Conservation (phyloP, 345 rosid species). For the Populus deltoides region DNA sequence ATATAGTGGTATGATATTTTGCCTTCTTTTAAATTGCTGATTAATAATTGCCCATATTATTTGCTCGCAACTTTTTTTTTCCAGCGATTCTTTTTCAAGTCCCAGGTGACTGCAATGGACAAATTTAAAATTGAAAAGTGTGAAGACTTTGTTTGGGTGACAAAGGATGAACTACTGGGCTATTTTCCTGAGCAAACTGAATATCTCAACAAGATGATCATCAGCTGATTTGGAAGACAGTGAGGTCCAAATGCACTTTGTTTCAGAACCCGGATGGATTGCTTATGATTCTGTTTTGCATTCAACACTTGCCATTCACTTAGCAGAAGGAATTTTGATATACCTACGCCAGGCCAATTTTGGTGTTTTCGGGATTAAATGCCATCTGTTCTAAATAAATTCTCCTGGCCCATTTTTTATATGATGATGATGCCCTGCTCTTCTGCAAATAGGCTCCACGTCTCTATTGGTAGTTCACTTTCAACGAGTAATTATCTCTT, state of each 20-base stretch:
- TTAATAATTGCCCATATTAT: background rate
- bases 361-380: too few species aligned
- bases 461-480: too few species aligned
- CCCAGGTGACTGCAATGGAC: conserved; percentile 76
- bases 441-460: too few species aligned
- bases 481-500: too few species aligned
- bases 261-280: background rate
- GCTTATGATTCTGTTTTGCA: background rate
- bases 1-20: background rate
- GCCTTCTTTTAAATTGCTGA: background rate
- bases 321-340: background rate
- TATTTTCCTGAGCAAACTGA: conserved; percentile 77
- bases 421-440: too few species aligned
- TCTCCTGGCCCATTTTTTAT: too few species aligned
- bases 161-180: conserved; percentile 85
- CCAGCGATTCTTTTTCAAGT: conserved; percentile 91
- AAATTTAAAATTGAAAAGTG: conserved; percentile 65
- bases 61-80: background rate
- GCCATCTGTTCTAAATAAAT: too few species aligned
- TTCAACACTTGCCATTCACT: background rate
- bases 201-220: conserved; percentile 77
- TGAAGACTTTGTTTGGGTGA: conserved; percentile 81
- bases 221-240: conserved; percentile 45
- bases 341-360: too few species aligned
- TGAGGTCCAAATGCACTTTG: background rate